Evolutionary conservation across 108 stramenopile genomes (phyloP).

Genomic region (Schizochytrium sp.): DNA sequence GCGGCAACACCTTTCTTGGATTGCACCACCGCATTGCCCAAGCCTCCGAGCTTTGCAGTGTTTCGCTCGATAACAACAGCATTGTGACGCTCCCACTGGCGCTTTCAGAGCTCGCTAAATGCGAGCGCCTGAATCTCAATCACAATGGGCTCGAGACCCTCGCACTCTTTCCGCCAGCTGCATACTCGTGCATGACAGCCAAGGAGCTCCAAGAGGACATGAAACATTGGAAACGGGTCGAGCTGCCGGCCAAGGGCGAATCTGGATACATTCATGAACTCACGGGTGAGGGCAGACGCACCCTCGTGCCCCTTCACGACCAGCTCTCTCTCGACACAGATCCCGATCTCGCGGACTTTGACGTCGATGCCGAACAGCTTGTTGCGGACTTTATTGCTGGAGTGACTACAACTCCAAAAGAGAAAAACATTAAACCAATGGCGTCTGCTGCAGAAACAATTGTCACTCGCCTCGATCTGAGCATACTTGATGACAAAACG

Average conservation of each 20-base stretch:
- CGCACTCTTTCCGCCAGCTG: not conserved
- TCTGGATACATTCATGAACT: not conserved
- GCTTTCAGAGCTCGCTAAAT: not conserved
- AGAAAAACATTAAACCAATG: not conserved
- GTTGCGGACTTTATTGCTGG: not conserved
- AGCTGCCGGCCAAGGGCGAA: not conserved
- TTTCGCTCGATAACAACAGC: not conserved
- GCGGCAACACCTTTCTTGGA: not conserved
- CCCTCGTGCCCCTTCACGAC: not conserved
- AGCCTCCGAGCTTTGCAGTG: not conserved
- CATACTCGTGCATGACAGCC: not conserved
- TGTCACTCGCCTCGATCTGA: not conserved
- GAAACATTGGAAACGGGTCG: not conserved
- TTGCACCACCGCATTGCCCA: not conserved
- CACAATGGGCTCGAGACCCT: not conserved
- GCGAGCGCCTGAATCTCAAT: not conserved
- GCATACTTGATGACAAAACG: not conserved
- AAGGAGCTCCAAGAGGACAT: not conserved
- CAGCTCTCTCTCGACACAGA: not conserved
- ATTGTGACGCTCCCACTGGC: not conserved
- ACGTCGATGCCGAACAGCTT: not conserved
- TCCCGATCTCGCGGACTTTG: not conserved
- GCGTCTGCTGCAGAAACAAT: not conserved
- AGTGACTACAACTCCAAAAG: too few relatives aligned
- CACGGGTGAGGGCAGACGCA: not conserved